Conservation (phyloP, 2,329 filamentous ascomycete genomes). For the Plenodomus tracheiphilus region DNA sequence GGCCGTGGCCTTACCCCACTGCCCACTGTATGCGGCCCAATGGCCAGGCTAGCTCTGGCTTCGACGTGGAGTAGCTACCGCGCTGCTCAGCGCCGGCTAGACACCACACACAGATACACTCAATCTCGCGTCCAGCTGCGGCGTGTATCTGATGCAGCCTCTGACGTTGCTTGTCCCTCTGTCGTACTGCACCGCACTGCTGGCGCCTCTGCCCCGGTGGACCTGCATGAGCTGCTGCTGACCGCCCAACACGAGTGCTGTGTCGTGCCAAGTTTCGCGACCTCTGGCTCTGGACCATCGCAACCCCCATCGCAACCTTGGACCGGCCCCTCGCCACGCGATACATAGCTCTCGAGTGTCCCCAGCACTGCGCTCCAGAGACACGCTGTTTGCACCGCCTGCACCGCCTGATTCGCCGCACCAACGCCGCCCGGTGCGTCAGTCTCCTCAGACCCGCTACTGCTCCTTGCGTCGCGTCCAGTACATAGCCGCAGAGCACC, state of each 20-base stretch:
- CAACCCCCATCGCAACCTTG: slow-evolving; percentile 4
- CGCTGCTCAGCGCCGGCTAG: neutral
- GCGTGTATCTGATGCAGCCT: neutral
- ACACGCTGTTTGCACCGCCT: neutral
- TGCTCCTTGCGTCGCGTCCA: slow-evolving; percentile 31
- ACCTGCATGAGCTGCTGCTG: slow-evolving; percentile 10
- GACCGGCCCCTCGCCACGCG: slow-evolving; percentile 16
- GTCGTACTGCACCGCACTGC: slow-evolving; percentile 11
- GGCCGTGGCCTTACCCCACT: slow-evolving; percentile 7
- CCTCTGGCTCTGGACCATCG: neutral
- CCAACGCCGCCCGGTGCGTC: slow-evolving; percentile 22
- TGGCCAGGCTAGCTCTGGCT: slow-evolving; percentile 5
- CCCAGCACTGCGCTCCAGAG: neutral
- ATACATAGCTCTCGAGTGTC: slow-evolving; percentile 6
- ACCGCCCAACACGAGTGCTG: slow-evolving; percentile 10
- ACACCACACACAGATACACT: neutral
- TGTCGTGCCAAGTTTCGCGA: slow-evolving; percentile 15
- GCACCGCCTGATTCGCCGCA: slow-evolving; percentile 3
- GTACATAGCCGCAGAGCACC: slow-evolving; percentile 17
- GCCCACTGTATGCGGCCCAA: slow-evolving; percentile 15
- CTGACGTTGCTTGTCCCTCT: slow-evolving; percentile 5
- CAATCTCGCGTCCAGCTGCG: neutral
- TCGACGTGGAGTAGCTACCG: slow-evolving; percentile 7
- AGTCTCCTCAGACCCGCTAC: slow-evolving; percentile 16
- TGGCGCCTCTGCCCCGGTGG: slow-evolving; percentile 7